Base-by-base conservation (phyloP, 2,329 filamentous ascomycete species). In the Colletotrichum limetticola region DNA sequence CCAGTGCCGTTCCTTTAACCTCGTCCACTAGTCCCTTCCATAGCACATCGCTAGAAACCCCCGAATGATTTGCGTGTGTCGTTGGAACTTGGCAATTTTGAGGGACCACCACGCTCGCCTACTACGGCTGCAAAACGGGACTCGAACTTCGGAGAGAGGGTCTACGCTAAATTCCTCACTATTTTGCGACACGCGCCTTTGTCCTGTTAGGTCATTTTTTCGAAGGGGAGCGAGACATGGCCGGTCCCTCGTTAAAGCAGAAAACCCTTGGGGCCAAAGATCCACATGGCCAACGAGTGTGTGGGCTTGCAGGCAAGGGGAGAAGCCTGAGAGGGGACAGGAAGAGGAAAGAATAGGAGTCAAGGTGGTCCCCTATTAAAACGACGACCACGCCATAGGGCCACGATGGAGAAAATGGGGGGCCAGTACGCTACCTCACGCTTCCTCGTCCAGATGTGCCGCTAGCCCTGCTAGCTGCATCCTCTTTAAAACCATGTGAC, bases 401-500 rank as follows among this genome's bases (percentile, higher is more conserved):
- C 70, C 56, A 72, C 60, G 56, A 72, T 66, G 70, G 66, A 69
- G 55, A 72, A 69, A 68, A 49, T 56, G 66, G 32, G 61, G 66
- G 66, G 55, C 52, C 49, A 61, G 59, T 42, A 55, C 28, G 46
- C n/a, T 53, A 22, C 16, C 32, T 28, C 32, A 55, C 28, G 46
- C n/a, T 53, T 28, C 16, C 16, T 28, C 32, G 5, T 66, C 56
- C 59, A 66, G 61, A 66, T 71, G 61, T 53, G 71, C 71, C 66
- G 61, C 71, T 73, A 73, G 71, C 19, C 19, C 30, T 30, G 56
- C 66, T 73, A 73, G 71, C 67, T 71, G 71, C 71, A 73, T 71
- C 71, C 66, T 66, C 66, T 65, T 73, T 62, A 71, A 52, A 71
- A 71, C 66, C 71, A 73, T 73, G 71, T 73, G 71, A 73, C 71